Base-by-base conservation (phyloP, 805 yeast species). In the Wickerhamiella vanderwaltii region DNA sequence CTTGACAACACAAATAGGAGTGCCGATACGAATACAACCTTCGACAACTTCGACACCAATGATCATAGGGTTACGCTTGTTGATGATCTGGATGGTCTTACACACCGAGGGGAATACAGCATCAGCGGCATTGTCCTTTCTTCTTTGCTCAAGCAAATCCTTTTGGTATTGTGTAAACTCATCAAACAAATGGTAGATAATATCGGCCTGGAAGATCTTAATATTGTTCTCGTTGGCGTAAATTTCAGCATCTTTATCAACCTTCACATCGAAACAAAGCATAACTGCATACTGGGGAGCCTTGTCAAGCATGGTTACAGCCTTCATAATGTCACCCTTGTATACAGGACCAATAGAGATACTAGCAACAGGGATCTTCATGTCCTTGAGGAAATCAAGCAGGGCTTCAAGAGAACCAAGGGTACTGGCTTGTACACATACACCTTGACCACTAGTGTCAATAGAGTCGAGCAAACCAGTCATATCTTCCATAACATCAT, bases 361-460 rank as follows among this genome's bases (percentile, higher is more conserved):
- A 26, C 95, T 82, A 95, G 88, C 86, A 28, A 91, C 99, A 16
- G 99, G 99, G 63, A 91, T 91, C 72, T 91, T 91, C 96, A 87
- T 84, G 56, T 84, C 94, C 66, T 88, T 88, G 62, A 91, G 73
- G 84, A 91, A 91, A 64, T 88, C 97, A 49, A 91, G 72, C 52
- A 91, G 68, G 3, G 99, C 99, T 68, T 91, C 99, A 56, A 91
- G 69, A 32, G 98, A 87, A 72, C 99, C 99, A 58, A 91, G 73
- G 16, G 99, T 91, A 5, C 96, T 86, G 1, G 98, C 96, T 68
- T 91, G 99, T 35, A 91, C 99, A 53, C 86, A 84, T 43, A 91
- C 99, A 75, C 99, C 99, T 60, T 75, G 77, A 57, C 98, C 99
- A 35, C 87, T 72, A 50, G 82, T 77, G 64, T 93, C 98, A 48